These are phyloP conservation scores for Trypanosoma boissoni DNA, from an alignment of 208 protist species.

Conservation along the genomic window DNA sequence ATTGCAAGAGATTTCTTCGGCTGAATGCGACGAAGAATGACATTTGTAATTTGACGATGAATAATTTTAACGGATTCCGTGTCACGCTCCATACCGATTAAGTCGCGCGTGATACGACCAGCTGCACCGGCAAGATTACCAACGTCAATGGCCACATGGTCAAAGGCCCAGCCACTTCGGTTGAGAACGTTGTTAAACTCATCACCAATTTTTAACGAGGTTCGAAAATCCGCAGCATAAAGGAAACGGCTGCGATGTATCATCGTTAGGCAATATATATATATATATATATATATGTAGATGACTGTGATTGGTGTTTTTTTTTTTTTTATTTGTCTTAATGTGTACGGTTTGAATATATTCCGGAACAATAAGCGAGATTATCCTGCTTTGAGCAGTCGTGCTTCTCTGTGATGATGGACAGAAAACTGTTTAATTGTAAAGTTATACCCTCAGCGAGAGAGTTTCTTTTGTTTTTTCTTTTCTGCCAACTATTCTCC, in stretches of 20 bases:
- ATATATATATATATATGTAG: no score
- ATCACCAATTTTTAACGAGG: conserved; percentile 40
- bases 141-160: conserved; percentile 72
- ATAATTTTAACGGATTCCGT: conserved; percentile 54
- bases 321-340: no score
- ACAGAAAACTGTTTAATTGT: no score
- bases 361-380: no score
- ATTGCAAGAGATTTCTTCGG: conserved; percentile 61
- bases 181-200: conserved; percentile 46
- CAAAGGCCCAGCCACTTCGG: conserved; percentile 37
- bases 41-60: conserved; percentile 46
- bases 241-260: conserved; percentile 21
- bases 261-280: conserved; percentile 7
- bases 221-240: conserved; percentile 38
- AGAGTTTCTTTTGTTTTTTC: no score
- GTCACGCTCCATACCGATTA: conserved; percentile 62
- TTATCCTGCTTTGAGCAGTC: no score
- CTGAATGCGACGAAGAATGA: conserved; percentile 53
- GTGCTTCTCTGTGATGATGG: no score
- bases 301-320: no score
- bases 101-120: conserved; percentile 53
- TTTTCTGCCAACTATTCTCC: no score
- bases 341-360: no score
- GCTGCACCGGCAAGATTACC: conserved; percentile 35
- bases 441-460: no score